Evolutionary conservation across 257 asterid genomes (phyloP), one percentile per base, ranked within the genome.

Genomic region (Euphrasia confusa): DNA sequence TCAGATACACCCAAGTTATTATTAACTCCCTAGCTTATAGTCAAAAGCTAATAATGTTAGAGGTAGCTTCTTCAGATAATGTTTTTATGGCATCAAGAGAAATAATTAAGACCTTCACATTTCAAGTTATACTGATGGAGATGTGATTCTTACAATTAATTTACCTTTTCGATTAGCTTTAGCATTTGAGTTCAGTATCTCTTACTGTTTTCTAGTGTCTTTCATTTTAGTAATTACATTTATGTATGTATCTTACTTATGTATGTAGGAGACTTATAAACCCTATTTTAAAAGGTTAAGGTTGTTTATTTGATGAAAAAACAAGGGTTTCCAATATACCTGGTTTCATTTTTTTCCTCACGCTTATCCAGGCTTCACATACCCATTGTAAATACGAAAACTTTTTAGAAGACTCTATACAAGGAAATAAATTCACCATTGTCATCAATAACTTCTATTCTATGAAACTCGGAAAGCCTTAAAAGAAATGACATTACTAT

Each of bases 351-450:
- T 30, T 30, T 30, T 2, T 30, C 33, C 33, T 30, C 33, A 5
- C 33, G 4, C 4, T 30, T 4, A 7, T 33, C 39, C 39, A 33
- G 7, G 39, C 39, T 33, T 33, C 39, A 33, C 24, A 2, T 55
- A 35, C 49, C n/a, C 32, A 10, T 18, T 37, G n/a, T 21, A 64
- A 26, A 56, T 11, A 64, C 39, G 47, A 47, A 54, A 62, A 48
- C 26, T 17, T 47, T 18, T 59, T 47, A 27, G 4, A 49, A 52
- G 21, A 40, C 40, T 48, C 66, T 64, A n/a, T 27, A 15, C 24
- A 44, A 48, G 52, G 52, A 15, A 50, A 50, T 4, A 37, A 59
- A 56, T 15, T 24, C 35, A 2, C 39, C 54, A 65, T 53, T 27
- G 4, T 61, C 56, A 55, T 39, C 27, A 10, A 26, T 35, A 13